Base-by-base conservation (phyloP, 2,329 filamentous ascomycete species). In the Botrytis cinerea region DNA sequence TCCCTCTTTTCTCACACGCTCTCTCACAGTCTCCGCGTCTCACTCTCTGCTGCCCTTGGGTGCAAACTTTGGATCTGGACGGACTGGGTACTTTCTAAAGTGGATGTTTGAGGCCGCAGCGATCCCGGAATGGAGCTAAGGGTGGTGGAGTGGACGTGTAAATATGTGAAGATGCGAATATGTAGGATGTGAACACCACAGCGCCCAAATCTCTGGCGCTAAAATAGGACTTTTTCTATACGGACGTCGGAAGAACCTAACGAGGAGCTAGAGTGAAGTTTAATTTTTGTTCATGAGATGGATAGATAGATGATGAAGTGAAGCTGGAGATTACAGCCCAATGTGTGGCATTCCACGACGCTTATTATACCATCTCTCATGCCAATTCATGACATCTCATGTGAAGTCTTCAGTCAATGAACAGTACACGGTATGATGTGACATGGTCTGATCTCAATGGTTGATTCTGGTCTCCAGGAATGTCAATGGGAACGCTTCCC, bases 71-170 rank as follows among this genome's bases (percentile, higher is more conserved):
- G 16, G n/a, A 45, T 57, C 38, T 59, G 25, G 48, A 38, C 48
- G 45, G 48, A n/a, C 48, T 59, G 48, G 48, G n/a, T 35, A 51
- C n/a, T 35, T 57, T 69, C 35, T 3, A 59, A 43, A 69, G 51
- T 69, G 67, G 67, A 69, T 69, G 46, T 68, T 51, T 28, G 22
- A 40, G 66, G 66, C 35, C 54, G 35, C 32, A 69, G 51, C 67
- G n/a, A 59, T 69, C 51, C 67, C 67, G 35, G 66, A 69, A 59
- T 45, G 6, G 16, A 35, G 43, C 62, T 38, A 59, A 45, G 43
- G 14, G 25, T 35, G 64, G 45, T 46, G 22, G 32, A 64, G 45
- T 46, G 22, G 32, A 64, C n/a, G 43, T 18, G 43, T 20, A 40
- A 45, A 64, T 28, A 12, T 35, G 60, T 35, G 16, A 38, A 20